Evolutionary conservation across 306 rosid species (phyloP), one percentile per base, ranked within the genome.

Genomic region (Dalbergia cultrata): DNA sequence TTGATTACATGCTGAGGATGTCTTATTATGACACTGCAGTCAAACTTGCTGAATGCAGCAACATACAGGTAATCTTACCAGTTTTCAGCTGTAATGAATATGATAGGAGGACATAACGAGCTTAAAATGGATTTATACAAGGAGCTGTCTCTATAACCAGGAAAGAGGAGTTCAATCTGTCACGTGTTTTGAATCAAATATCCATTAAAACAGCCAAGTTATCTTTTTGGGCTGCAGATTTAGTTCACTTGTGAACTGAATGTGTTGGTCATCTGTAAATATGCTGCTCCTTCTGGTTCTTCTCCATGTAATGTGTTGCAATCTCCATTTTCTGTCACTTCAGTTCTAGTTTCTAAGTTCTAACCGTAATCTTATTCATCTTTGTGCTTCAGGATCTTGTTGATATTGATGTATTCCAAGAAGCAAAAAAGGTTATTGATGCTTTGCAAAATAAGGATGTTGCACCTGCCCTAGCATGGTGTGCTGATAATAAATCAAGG

Each of bases 1-100:
- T 93, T 83, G 99, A 95, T 86, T 95, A 95, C 89, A 91, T 95
- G 99, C 81, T 93, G 88, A 85, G 99, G 78, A 93, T 91, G 98
- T 95, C 99, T 0, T 95, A 95, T 71, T 90, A 86, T 45, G 94
- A 93, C 69, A 88, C 98, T 6, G 99, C 99, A 18, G 81, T 78
- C 75, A 93, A 87, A 86, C 81, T 95, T 63, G 90, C 97, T 0
- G 96, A 90, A 75, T 84, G 90, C 86, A 87, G 86, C 85, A 95
- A 89, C 75, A 89, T 95, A 74, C 93, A 88, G 97, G 97, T 90
- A 75, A 34, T 47, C 63, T 75, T 52, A 21, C 74, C 73, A 13
- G 39, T 69, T 58, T 22, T 19, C 53, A 18, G 12, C 10, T 67
- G 35, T 12, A 11, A 39, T 39, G 72, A 41, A 12, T 19, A 18